These are phyloP conservation scores for Microcyclospora pomicola DNA, from an alignment of 2,329 filamentous ascomycete species.

Conservation along the genomic window DNA sequence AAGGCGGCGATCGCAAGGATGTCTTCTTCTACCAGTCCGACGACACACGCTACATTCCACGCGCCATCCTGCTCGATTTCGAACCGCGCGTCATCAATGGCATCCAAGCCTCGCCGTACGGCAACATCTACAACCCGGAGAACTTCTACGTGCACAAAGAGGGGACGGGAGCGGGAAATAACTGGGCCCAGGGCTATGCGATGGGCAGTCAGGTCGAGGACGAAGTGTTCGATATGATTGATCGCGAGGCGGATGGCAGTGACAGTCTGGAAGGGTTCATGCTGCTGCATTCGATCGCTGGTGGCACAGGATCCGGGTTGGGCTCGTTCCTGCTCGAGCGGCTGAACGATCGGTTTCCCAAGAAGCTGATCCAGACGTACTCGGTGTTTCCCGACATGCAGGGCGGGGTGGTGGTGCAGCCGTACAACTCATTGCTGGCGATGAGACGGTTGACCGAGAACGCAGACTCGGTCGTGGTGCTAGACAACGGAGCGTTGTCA, in stretches of 20 bases:
- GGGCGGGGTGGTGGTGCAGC: slow-evolving; percentile 88
- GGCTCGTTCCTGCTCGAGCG: slow-evolving; percentile 89
- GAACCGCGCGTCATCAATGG: slow-evolving; percentile 86
- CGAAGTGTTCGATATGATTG: slow-evolving; percentile 99
- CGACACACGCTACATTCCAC: slow-evolving; percentile 93
- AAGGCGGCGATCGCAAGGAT: slow-evolving; percentile 94
- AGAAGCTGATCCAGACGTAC: slow-evolving; percentile 98
- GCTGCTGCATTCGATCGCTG: slow-evolving; percentile 95
- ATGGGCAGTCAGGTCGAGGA: slow-evolving; percentile 85
- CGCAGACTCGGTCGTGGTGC: slow-evolving; percentile 90
- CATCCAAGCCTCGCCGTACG: slow-evolving; percentile 88
- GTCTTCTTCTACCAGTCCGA: slow-evolving; percentile 99
- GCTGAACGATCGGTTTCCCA: slow-evolving; percentile 93
- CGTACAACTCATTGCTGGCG: slow-evolving; percentile 90
- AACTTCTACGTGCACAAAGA: slow-evolving; percentile 97
- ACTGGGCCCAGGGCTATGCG: slow-evolving; percentile 94
- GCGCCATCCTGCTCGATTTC: slow-evolving; percentile 87
- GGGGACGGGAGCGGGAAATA: slow-evolving; percentile 88
- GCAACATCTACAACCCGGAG: slow-evolving; percentile 98
- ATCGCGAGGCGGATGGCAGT: slow-evolving; percentile 93
- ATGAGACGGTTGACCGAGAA: slow-evolving; percentile 89
- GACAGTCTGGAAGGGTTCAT: slow-evolving; percentile 98
- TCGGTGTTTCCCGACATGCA: slow-evolving; percentile 92
- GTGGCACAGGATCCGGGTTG: slow-evolving; percentile 89
- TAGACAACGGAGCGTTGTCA: slow-evolving; percentile 88